Base-by-base conservation (phyloP, 2,329 filamentous ascomycete genomes). In the Fusarium sp. region DNA sequence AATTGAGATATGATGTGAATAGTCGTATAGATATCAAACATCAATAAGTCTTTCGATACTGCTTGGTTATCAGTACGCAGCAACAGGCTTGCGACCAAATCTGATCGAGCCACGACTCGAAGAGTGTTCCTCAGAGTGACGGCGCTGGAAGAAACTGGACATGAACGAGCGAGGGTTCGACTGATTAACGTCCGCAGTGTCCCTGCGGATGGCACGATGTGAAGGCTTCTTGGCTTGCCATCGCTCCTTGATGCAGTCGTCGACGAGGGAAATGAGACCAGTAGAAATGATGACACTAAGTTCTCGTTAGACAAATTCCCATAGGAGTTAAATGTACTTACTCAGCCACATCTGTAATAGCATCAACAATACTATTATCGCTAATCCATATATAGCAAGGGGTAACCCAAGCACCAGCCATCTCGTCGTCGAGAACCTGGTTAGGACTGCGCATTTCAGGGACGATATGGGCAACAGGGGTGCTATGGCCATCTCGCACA, bases 351-450 rank as follows among this genome's bases (percentile, higher is more conserved):
- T 97, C 94, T 48, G 91, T 91, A 76, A 88, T 82, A 69, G 87
- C 89, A 30, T 86, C 82, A 68, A 96, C 83, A 61, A 96, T 84
- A 17, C 83, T 84, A 61, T 87, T 81, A 77, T 97, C 93, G 71
- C 87, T 92, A 76, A 98, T 93, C 88, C 93, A 94, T 88, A 98
- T 90, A 72, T 92, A 92, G 76, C 91, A 96, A 7, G 93, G 94
- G 55, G 93, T 92, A 23, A 98, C 85, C 94, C 95, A 98, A 56
- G 92, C 93, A 49, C 94, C 94, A 68, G 92, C 92, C 47, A 83
- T 83, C 70, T 89, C 85, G 74, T 98, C 94, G 66, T 89, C 89
- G 11, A 83, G 81, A 11, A 88, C 83, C 78, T 97, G 90, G 73
- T 85, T 85, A 7, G 88, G 88, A 9, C 91, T 91, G 71, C 94